phyloP scores from a whole-genome alignment of 441 rosid species.

The Gossypium gossypioides region DNA sequence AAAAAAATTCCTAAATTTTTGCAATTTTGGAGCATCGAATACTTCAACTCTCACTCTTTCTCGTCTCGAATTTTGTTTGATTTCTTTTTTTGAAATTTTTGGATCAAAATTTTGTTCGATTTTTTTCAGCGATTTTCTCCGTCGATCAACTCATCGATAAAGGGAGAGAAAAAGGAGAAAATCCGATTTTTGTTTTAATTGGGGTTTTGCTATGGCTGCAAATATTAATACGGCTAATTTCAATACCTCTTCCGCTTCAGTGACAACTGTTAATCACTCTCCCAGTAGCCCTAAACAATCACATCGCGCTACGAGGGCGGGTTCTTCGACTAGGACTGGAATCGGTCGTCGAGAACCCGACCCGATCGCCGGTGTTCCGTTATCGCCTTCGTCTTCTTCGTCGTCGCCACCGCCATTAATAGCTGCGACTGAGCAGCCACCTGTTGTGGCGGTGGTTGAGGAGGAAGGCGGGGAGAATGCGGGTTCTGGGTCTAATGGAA shows the following conservation, averaged over 20 bases:
- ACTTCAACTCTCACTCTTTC: neutral
- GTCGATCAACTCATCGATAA: slow-evolving; percentile 23
- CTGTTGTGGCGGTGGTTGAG: slow-evolving; percentile 17
- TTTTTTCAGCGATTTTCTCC: neutral
- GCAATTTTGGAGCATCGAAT: slow-evolving; percentile 25
- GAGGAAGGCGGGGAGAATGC: slow-evolving; percentile 39
- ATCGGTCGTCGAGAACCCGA: slow-evolving; percentile 24
- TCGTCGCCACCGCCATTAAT: neutral
- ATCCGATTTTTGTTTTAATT: slow-evolving; percentile 15
- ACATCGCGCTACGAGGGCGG: slow-evolving; percentile 25
- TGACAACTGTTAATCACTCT: slow-evolving; percentile 21
- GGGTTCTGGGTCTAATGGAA: slow-evolving; percentile 26
- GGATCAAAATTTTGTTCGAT: neutral
- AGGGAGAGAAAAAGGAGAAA: slow-evolving; percentile 14
- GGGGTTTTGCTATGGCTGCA: slow-evolving; percentile 22
- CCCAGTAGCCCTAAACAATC: slow-evolving; percentile 28
- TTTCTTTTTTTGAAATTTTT: neutral
- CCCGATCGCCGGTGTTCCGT: slow-evolving; percentile 18
- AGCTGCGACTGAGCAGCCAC: slow-evolving; percentile 27
- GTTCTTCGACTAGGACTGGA: slow-evolving; percentile 32
- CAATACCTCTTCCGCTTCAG: slow-evolving; percentile 18
- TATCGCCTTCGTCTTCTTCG: slow-evolving; percentile 12
- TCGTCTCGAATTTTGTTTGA: neutral
- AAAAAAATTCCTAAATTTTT: slow-evolving; percentile 3
- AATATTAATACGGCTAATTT: slow-evolving; percentile 21